Conservation (phyloP, 2,329 filamentous ascomycete genomes). For the Penicillium verrucosum region DNA sequence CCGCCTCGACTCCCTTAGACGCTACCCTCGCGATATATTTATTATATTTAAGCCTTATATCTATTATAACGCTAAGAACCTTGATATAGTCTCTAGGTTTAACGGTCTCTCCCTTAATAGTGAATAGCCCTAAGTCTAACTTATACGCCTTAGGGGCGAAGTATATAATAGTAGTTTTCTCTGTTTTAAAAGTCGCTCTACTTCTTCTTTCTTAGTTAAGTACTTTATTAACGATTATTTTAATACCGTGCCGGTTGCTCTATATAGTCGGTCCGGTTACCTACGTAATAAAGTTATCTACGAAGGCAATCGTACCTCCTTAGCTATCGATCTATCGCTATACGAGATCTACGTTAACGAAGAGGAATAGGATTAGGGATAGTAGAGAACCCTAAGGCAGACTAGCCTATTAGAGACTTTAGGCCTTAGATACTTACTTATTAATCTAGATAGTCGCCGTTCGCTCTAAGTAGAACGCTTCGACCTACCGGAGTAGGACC, state of each 20-base stretch:
- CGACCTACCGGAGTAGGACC: conserved; percentile 21
- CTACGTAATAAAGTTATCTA: not conserved
- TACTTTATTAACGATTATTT: not conserved
- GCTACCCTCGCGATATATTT: conserved; percentile 20
- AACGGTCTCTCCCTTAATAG: not conserved
- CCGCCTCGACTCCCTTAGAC: conserved; percentile 21
- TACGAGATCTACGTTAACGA: too few relatives aligned
- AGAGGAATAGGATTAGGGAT: too few relatives aligned
- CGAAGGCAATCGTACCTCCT: not conserved
- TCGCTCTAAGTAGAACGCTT: too few relatives aligned
- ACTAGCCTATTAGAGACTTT: too few relatives aligned
- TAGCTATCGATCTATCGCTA: not conserved
- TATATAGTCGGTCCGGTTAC: not conserved
- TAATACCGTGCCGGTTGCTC: not conserved
- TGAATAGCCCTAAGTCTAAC: not conserved
- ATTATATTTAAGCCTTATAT: conserved; percentile 24
- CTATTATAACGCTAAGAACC: conserved; percentile 13
- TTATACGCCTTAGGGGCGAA: not conserved
- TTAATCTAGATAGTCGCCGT: too few relatives aligned
- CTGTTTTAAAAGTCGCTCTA: not conserved
- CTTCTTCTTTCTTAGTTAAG: not conserved
- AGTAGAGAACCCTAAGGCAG: too few relatives aligned
- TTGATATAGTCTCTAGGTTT: not conserved
- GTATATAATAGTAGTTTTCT: not conserved
- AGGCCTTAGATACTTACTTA: too few relatives aligned